Conservation (phyloP, 2,329 filamentous ascomycete species). For the Alternaria panax region DNA sequence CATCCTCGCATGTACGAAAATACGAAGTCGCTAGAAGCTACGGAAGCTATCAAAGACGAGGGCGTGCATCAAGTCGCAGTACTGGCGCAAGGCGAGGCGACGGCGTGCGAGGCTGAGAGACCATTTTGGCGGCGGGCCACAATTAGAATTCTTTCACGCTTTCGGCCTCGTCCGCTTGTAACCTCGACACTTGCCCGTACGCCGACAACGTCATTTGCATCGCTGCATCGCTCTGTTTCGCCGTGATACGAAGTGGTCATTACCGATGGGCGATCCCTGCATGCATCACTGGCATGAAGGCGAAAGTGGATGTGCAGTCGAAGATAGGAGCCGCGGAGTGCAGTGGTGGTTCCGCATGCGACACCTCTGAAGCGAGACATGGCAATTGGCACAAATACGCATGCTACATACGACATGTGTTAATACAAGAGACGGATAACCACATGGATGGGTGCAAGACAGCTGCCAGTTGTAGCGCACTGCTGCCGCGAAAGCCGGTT, state of each 20-base stretch:
- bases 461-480: constrained; percentile 3
- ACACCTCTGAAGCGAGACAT: constrained; percentile 2
- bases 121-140: not conserved
- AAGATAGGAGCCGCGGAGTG: constrained; percentile 8
- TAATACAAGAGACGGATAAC: constrained; percentile 20
- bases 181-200: not conserved
- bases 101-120: not conserved
- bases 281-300: constrained; percentile 14
- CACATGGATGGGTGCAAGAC: constrained; percentile 11
- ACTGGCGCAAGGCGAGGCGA: not conserved
- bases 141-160: not conserved
- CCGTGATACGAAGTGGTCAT: constrained; percentile 1
- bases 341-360: not conserved
- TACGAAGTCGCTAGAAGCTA: not conserved
- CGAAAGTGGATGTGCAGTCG: not conserved
- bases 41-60: not conserved
- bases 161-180: not conserved
- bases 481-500: constrained; percentile 17
- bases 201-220: constrained; percentile 21
- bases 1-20: not conserved
- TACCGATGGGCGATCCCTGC: not conserved
- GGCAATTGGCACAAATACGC: constrained; percentile 3
- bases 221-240: not conserved
- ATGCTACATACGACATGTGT: not conserved
- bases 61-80: not conserved